Conservation (phyloP, 495 filamentous ascomycete genomes). For the Pseudoneurospora amorphoporcata region DNA sequence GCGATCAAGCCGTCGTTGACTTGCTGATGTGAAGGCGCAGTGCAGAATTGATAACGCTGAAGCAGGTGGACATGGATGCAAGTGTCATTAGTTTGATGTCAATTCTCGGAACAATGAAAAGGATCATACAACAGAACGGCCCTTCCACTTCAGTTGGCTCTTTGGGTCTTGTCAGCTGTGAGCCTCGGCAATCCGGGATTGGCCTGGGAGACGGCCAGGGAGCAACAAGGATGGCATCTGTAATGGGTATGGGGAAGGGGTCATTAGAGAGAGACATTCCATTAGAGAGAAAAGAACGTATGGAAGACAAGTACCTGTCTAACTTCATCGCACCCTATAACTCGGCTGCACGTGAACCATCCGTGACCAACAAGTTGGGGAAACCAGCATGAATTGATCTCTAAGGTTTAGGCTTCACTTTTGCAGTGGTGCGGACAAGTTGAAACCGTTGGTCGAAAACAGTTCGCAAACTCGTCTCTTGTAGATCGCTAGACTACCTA, state of each 20-base stretch:
- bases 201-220: background rate
- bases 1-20: background rate
- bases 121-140: background rate
- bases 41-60: background rate
- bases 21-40: background rate
- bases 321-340: background rate
- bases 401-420: background rate
- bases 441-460: background rate
- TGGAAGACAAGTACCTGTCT: background rate
- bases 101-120: background rate
- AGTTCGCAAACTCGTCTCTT: background rate
- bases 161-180: background rate
- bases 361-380: background rate
- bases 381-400: background rate
- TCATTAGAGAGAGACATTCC: background rate
- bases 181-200: background rate
- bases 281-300: background rate
- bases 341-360: background rate
- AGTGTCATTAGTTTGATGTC: background rate
- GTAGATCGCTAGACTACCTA: background rate
- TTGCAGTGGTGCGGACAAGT: background rate
- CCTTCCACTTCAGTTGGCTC: background rate
- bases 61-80: background rate
- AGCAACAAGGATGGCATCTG: background rate
- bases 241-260: background rate